Base-by-base conservation (phyloP, 345 rosid species). In the Gossypium turneri region DNA sequence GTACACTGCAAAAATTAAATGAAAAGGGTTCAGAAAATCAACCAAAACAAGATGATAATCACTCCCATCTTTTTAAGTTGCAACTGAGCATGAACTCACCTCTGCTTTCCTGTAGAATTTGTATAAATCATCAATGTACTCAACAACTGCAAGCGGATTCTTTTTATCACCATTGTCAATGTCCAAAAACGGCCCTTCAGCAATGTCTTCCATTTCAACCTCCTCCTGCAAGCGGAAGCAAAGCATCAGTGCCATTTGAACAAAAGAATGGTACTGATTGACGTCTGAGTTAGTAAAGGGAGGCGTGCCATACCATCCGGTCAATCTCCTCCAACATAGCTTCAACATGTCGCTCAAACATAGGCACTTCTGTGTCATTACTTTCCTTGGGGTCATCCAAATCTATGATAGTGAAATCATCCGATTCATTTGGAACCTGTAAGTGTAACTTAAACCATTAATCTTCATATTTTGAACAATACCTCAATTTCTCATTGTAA, bases 251-350 rank as follows among this genome's bases (percentile, higher is more conserved):
- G 44, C 20, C 3, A 43, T 20, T 9, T 16, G 8, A 13, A 69
- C 20, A 48, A 47, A 34, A 75, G 43, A 13, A 9, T 16, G 20
- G 76, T 50, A 22, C 53, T 22, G 6, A 58, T 16, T 41, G 65
- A 63, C 41, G 1, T 27, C n/a, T 10, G 27, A 64, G 51, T 64
- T n/a, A 19, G 57, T 24, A 47, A 47, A 67, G 41, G 59, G 57
- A 52, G 19, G 59, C 8, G 3, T 2, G 3, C 22, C 10, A 45
- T 90, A 95, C 99, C 99, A 95, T 91, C 72, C 85, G 68, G 61
- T 95, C 97, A 74, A 91, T 91, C 77, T 93, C 97, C 17, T 89
- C 97, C 80, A 89, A 75, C 91, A 93, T 87, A 65, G 98, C 92
- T 83, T 91, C 93, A 7, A 93, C 89, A 78, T 90, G 97, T 56